Conservation (phyloP, 257 asterid species). For the Osmanthus fragrans region DNA sequence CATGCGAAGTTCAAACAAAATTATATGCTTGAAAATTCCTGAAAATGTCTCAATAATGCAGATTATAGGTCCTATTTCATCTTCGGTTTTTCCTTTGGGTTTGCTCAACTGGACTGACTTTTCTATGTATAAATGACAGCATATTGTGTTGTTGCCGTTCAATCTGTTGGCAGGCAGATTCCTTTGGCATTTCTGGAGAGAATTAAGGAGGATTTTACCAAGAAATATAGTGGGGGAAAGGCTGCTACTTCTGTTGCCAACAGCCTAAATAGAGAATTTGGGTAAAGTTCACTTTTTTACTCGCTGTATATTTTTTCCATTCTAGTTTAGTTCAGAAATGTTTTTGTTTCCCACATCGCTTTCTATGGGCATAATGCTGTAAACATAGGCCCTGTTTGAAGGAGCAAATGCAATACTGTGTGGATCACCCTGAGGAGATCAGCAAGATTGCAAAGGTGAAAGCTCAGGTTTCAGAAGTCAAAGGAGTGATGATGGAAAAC, state of each 20-base stretch:
- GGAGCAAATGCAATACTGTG: background rate
- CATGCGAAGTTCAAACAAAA: background rate
- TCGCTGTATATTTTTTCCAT: background rate
- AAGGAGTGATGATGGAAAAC: background rate
- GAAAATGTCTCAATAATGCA: background rate
- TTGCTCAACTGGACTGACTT: background rate
- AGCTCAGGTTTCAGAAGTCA: constrained; percentile 2
- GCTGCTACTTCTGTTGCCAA: background rate
- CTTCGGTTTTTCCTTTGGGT: background rate
- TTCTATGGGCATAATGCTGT: background rate
- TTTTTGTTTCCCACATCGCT: background rate
- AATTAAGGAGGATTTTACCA: background rate
- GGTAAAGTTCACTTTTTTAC: background rate
- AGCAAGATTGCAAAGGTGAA: background rate
- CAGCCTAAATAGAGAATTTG: background rate
- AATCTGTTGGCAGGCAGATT: constrained; percentile 1
- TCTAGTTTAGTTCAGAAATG: background rate
- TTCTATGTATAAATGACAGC: background rate
- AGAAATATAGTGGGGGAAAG: background rate
- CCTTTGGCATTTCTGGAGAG: background rate
- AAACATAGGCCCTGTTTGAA: background rate
- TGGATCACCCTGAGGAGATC: background rate
- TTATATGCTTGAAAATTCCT: background rate
- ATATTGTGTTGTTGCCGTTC: background rate
- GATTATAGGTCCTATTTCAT: background rate